Evolutionary conservation across 1,139 yeast species (phyloP).

Genomic region (Kazachstania sp.): DNA sequence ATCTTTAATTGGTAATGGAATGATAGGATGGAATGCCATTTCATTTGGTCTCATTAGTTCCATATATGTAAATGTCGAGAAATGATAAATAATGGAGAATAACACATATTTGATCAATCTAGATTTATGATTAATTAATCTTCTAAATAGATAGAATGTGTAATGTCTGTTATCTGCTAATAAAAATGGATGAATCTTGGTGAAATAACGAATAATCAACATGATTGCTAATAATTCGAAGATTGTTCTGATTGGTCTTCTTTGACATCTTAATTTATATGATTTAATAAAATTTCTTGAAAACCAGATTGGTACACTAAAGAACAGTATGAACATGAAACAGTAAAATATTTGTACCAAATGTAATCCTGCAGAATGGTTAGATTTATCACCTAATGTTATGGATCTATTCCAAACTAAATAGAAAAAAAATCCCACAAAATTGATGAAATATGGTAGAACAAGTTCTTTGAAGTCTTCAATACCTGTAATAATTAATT

Average conservation of each 20-base stretch:
- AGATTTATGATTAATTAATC: constrained; percentile 43
- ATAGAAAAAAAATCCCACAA: constrained; percentile 46
- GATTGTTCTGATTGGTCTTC: constrained; percentile 24
- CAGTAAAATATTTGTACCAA: constrained; percentile 78
- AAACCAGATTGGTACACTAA: constrained; percentile 67
- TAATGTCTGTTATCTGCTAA: constrained; percentile 93
- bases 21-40: constrained; percentile 29
- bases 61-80: constrained; percentile 45
- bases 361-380: constrained; percentile 67
- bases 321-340: constrained; percentile 47
- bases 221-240: constrained; percentile 37
- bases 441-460: constrained; percentile 49
- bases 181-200: constrained; percentile 80
- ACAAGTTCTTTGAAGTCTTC: constrained; percentile 31
- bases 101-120: constrained; percentile 29
- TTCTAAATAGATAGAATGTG: constrained; percentile 75
- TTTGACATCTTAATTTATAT: constrained; percentile 31
- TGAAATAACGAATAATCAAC: constrained; percentile 46
- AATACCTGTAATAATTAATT: constrained; percentile 31
- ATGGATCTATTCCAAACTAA: constrained; percentile 62
- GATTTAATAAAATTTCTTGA: constrained; percentile 34
- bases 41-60: constrained; percentile 33
- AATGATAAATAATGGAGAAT: constrained; percentile 66
- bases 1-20: constrained; percentile 32
- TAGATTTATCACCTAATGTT: constrained; percentile 77